Evolutionary conservation across 495 filamentous ascomycete genomes (phyloP), one percentile per base, ranked within the genome.

Genomic region (Friedmanniomyces endolithicus): DNA sequence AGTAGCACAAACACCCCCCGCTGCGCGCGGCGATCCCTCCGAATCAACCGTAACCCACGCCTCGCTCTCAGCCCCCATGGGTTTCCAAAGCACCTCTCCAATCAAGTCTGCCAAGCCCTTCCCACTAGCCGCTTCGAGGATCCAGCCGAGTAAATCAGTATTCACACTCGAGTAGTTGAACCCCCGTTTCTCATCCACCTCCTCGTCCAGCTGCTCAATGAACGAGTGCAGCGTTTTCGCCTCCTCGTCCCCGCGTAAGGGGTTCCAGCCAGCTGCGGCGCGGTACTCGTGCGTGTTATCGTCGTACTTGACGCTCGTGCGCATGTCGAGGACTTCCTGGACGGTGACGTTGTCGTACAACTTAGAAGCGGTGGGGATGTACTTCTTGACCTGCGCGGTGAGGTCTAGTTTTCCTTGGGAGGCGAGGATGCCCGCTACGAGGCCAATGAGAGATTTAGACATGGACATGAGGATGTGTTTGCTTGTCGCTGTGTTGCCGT

Each of bases 71-170:
- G 50, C 56, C 6, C 50, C 50, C 50, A 59, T 48, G n/a, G 56
- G 56, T 33, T 54, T 23, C 56, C 56, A 59, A 14, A 59, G 29
- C 22, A 59, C 43, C 56, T 59, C 56, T 6, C 20, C 25, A 25
- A 59, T 54, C 25, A 54, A 27, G 2, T 59, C 50, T 12, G 56
- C 50, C 8, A 59, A 23, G 22, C 54, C 54, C 50, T 34, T 48
- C 2, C 50, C 50, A 3, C 41, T 48, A 1, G 50, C 56, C 12
- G 23, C 17, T 29, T 58, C 55, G 1, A 58, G 3, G 22, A 29
- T 50, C 56, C 40, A 59, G 22, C 56, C 56, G 4, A 59, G 37
- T 6, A 59, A 27, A 54, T 59, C 56, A 31, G 56, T 59, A 43
- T 59, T 59, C 7, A 54, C 41, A 25, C 17, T 31, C 11, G 14